These are phyloP conservation scores for Thielaviopsis populi DNA, from an alignment of 2,329 filamentous ascomycete species.

Conservation along the genomic window DNA sequence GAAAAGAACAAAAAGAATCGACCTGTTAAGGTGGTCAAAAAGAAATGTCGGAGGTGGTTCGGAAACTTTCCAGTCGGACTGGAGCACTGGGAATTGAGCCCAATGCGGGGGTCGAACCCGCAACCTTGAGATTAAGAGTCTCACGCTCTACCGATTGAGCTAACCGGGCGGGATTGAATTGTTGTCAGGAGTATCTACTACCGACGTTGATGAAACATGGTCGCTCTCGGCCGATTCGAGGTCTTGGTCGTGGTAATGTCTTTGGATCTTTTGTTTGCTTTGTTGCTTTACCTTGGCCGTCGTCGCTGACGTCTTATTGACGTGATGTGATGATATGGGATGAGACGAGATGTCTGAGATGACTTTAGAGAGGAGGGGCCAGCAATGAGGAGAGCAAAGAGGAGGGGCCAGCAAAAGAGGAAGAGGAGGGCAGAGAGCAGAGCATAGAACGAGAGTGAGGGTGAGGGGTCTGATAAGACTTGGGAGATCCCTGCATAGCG, in stretches of 20 bases:
- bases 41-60: background rate
- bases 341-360: background rate
- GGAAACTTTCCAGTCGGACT: constrained; percentile 12
- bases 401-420: background rate
- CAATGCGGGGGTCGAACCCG: constrained; percentile 28
- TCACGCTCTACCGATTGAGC: constrained; percentile 60
- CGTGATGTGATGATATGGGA: background rate
- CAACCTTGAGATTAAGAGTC: constrained; percentile 44
- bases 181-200: too few species aligned
- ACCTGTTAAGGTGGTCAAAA: background rate
- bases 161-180: constrained; percentile 33
- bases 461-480: background rate
- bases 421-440: background rate
- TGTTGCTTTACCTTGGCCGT: background rate
- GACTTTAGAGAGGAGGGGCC: background rate
- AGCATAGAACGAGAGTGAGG: background rate
- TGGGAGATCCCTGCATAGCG: background rate
- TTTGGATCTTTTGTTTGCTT: background rate
- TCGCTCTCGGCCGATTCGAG: background rate
- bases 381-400: background rate
- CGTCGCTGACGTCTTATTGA: background rate
- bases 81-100: constrained; percentile 18
- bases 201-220: too few species aligned
- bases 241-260: background rate
- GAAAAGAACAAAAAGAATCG: background rate